Conservation (phyloP, 768 basidiomycete species). For the Cyclocybe cylindracea region DNA sequence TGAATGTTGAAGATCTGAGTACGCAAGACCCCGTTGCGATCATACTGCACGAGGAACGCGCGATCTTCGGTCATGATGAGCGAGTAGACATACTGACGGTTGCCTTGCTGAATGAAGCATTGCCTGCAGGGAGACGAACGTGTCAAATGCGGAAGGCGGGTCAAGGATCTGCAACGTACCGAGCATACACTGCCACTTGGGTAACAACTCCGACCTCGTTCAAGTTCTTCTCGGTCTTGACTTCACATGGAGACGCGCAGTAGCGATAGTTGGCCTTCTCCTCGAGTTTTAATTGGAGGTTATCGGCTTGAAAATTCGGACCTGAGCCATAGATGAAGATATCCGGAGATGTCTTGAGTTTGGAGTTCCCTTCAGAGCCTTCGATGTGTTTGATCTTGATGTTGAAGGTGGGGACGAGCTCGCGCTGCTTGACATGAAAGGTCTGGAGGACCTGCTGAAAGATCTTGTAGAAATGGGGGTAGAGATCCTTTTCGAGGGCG, state of each 20-base stretch:
- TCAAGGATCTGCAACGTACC: background rate
- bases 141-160: background rate
- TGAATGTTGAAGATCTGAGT: slow-evolving; percentile 17
- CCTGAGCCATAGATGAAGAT: slow-evolving; percentile 4
- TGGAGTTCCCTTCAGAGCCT: background rate
- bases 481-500: background rate
- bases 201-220: background rate
- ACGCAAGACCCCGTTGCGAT: slow-evolving; percentile 15
- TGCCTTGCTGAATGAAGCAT: slow-evolving; percentile 20
- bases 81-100: slow-evolving; percentile 17
- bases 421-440: background rate
- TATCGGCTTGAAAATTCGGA: background rate
- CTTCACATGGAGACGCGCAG: background rate
- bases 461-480: background rate
- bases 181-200: slow-evolving; percentile 15
- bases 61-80: slow-evolving; percentile 9
- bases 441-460: background rate
- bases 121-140: slow-evolving; percentile 2
- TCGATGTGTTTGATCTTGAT: background rate
- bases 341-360: slow-evolving; percentile 3
- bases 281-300: too few relatives aligned
- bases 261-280: background rate
- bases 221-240: background rate
- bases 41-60: slow-evolving; percentile 15
- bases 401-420: background rate